Conservation (phyloP, 2,329 filamentous ascomycete genomes). For the Biscogniauxia mediterranea region DNA sequence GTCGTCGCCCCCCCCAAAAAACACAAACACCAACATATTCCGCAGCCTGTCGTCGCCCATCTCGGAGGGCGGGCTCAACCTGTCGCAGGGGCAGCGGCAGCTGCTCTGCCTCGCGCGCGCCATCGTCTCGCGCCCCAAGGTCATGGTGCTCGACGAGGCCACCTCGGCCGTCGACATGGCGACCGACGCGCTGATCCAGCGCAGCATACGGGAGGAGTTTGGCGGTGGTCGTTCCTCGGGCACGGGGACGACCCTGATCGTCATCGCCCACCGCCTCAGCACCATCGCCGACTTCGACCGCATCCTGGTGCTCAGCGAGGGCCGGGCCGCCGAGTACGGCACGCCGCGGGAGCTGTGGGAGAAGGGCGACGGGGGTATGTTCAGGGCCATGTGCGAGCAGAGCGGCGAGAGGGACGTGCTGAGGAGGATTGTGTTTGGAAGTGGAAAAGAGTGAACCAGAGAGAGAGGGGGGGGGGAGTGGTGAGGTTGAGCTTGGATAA, state of each 20-base stretch:
- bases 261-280: conserved; percentile 73
- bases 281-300: conserved; percentile 77
- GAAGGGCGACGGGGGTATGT: conserved; percentile 39
- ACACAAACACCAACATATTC: conserved; percentile 65
- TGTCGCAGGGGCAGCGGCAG: conserved; percentile 75
- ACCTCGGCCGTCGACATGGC: conserved; percentile 77
- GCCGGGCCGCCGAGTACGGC: conserved; percentile 66
- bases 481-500: background rate
- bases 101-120: conserved; percentile 72
- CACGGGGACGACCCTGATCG: conserved; percentile 54
- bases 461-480: background rate
- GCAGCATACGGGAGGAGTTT: conserved; percentile 70
- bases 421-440: conserved; percentile 37
- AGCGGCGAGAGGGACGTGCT: conserved; percentile 58
- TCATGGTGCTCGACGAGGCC: conserved; percentile 80
- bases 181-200: conserved; percentile 72
- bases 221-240: conserved; percentile 37
- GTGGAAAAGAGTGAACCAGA: background rate
- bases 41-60: conserved; percentile 60
- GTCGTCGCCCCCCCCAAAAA: conserved; percentile 30
- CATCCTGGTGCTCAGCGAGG: conserved; percentile 69
- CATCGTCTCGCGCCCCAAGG: conserved; percentile 68
- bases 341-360: conserved; percentile 61
- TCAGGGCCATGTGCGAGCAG: conserved; percentile 62
- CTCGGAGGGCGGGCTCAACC: conserved; percentile 70